Evolutionary conservation across 345 rosid species (phyloP), one percentile per base, ranked within the genome.

Genomic region (Odontarrhena argentea): DNA sequence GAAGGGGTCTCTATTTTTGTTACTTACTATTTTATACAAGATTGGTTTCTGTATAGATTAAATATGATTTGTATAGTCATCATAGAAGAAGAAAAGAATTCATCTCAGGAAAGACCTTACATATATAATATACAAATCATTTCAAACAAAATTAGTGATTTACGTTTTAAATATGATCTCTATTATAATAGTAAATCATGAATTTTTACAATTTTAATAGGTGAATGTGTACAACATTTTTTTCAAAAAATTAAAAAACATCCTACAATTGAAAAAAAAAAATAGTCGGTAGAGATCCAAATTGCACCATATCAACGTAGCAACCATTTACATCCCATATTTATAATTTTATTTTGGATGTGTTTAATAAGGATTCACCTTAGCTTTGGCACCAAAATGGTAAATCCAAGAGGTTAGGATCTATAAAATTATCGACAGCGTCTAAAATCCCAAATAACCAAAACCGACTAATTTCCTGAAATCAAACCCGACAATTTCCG

Each of bases 61-160:
- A 18, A 57, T 49, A 72, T 65, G 70, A 72, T 65, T 72, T 72
- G 71, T 72, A 72, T 57, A 72, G 76, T 50, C 54, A 56, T 58
- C 41, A 62, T 70, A 70, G 49, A 55, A 62, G 44, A 28, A 0
- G 6, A 64, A 38, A 55, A n/a, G 38, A 59, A 38, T 57, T 14
- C 3, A 48, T 25, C 3, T 30, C 40, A 60, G 53, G 46, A 55
- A 55, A 55, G 1, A 0, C 2, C 43, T 41, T 48, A 47, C 49
- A 30, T 58, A 58, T 49, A 43, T 18, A 18, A 18, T 18, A 18
- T 18, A 18, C 22, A 18, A 43, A 52, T 25, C 74, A 70, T 52
- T 52, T 44, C 14, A 37, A 60, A 42, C 35, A 42, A 60, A 22
- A 32, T 41, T 60, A 18, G n/a, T 18, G 22, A 18, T 18, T 18